Conservation (phyloP, 1,284 basidiomycete genomes). For the Xerocomus minutiporus region DNA sequence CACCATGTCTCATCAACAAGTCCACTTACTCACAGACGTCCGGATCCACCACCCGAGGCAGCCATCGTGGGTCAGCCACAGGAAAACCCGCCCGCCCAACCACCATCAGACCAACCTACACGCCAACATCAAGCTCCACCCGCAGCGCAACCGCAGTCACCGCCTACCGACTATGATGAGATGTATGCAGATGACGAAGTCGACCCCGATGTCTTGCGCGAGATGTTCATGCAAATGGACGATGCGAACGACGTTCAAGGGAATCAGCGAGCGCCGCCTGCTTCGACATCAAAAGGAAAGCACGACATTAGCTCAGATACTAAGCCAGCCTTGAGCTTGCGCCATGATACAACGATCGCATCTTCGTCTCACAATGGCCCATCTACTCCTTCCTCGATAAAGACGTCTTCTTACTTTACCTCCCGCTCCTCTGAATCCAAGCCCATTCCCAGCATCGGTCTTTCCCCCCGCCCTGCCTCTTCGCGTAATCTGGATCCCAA, state of each 20-base stretch:
- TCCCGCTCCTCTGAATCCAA: conserved; percentile 1
- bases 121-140: conserved; percentile 10
- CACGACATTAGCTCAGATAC: neutral
- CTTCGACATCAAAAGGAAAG: conserved; percentile 6
- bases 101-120: conserved; percentile 5
- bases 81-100: conserved; percentile 8
- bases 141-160: conserved; percentile 5
- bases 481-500: neutral
- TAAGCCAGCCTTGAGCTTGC: neutral
- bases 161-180: conserved; percentile 17
- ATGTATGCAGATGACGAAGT: conserved; percentile 28
- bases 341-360: neutral
- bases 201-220: conserved; percentile 29
- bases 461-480: conserved; percentile 20
- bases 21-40: conserved; percentile 18
- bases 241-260: conserved; percentile 5
- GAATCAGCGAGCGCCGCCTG: neutral
- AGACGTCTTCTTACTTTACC: conserved; percentile 24
- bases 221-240: conserved; percentile 23
- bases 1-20: neutral
- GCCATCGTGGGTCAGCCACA: conserved; percentile 6
- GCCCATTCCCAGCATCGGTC: conserved; percentile 26
- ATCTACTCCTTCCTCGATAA: conserved; percentile 2
- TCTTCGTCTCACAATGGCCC: conserved; percentile 13
- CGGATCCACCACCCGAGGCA: conserved; percentile 22